Evolutionary conservation across 495 filamentous ascomycete species (phyloP), one percentile per base, ranked within the genome.

Genomic region (Lophium mytilinum): DNA sequence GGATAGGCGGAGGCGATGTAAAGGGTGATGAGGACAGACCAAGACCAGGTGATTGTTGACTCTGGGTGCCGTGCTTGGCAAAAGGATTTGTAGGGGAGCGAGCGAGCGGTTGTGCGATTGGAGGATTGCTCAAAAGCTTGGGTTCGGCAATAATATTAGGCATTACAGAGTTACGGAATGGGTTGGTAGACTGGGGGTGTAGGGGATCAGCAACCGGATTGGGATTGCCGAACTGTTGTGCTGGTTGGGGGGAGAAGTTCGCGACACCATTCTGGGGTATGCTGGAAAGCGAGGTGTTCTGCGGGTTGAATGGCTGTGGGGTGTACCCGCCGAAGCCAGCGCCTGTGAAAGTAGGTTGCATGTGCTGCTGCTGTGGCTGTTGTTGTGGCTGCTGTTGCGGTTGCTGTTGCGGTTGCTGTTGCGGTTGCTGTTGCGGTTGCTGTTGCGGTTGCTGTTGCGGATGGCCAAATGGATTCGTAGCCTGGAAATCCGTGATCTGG

Each of bases 291-390:
- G 77, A 63, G 60, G 76, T 62, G 34, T 58, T 72, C 80, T 66
- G 64, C 0, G 64, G 57, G 33, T 33, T 66, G 53, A 66, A 66
- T 0, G 60, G 60, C 47, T 66, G 64, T 14, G 59, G 61, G 10
- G 84, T 80, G 66, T 91, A 96, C 17, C 86, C 89, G 36, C 90
- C 89, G 69, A 93, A 96, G n/a, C 88, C 87, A 62, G 86, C 82
- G 8, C 88, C 88, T 1, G 88, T 95, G 52, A 86, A 81, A 36
- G 75, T 78, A 12, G 78, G 63, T 55, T 85, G 85, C 42, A 85
- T 66, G 54, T 76, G 76, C 17, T 64, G 63, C 47, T 68, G 65
- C 17, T 57, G 63, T 10, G 39, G 63, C 41, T 51, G 65, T 37
- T 65, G 66, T 50, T 77, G 76, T 63, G 75, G 74, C 47, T 66